Conservation (phyloP, 78 protist genomes). For the Dictyostelium firmibasis region DNA sequence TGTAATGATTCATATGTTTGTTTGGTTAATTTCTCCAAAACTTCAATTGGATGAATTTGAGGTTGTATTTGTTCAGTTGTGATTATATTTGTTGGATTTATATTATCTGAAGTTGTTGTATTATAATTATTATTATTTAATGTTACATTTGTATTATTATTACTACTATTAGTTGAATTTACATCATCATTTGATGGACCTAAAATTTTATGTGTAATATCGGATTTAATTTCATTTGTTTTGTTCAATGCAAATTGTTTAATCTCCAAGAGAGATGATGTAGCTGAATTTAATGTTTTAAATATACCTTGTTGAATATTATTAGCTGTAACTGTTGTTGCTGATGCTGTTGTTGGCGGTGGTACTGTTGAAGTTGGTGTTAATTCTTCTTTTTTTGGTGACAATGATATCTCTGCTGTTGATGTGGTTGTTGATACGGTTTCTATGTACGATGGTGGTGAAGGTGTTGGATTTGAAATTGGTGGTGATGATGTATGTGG, state of each 20-base stretch:
- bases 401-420: neutral
- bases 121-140: too few species aligned
- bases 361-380: neutral
- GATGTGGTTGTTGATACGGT: neutral
- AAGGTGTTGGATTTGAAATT: neutral
- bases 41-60: slow-evolving; percentile 29
- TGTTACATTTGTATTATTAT: neutral
- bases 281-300: slow-evolving; percentile 33
- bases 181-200: slow-evolving; percentile 20
- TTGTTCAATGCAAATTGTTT: slow-evolving; percentile 39
- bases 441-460: neutral
- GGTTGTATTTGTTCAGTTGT: neutral
- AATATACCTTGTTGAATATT: slow-evolving; percentile 11
- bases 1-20: slow-evolving; percentile 33
- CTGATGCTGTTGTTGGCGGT: neutral
- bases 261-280: slow-evolving; percentile 15
- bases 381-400: neutral
- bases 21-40: slow-evolving; percentile 48
- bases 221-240: slow-evolving; percentile 57
- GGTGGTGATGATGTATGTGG: neutral
- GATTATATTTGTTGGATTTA: too few species aligned
- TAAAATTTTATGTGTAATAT: slow-evolving; percentile 45
- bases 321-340: neutral
- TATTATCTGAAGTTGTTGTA: neutral
- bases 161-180: neutral